Evolutionary conservation across 2,329 filamentous ascomycete species (phyloP), one percentile per base, ranked within the genome.

Genomic region (Stagonosporopsis cucurbitacearum): DNA sequence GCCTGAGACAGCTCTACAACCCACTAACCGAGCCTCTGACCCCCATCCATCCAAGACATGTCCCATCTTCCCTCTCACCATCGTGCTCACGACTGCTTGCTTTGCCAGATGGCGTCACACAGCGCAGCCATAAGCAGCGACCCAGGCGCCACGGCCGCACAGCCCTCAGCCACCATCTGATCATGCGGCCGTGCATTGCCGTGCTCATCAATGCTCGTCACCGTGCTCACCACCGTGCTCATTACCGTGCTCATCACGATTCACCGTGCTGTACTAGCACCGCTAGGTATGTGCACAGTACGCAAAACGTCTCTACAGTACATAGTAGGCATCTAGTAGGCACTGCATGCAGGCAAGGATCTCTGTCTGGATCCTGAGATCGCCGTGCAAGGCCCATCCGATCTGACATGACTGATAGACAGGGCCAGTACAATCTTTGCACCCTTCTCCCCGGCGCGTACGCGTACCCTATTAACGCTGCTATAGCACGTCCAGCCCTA

Each of bases 11-110:
- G 7, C 40, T 57, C 59, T 51, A 44, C 61, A 50, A 66, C 62
- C 66, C 68, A 44, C 61, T 52, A 66, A 63, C 66, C 68, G 57
- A 51, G 32, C 40, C 20, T 42, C 48, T 51, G 39, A 40, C 48
- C 41, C 13, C 41, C 20, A 41, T 54, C 51, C 60, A 53, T 54
- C 63, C 64, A 72, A 63, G 33, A 45, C 41, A 45, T 6, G n/a
- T 33, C 33, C 26, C 20, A 66, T 68, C 65, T 58, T 65, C 45
- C 61, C 64, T n/a, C n/a, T n/a, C n/a, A n/a, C n/a, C n/a, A n/a
- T n/a, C n/a, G n/a, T n/a, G n/a, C 60, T 63, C 57, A 43, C 64
- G 54, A 60, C 61, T 32, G 26, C 15, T 30, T 32, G 45, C 23
- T 30, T 40, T 37, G 8, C 53, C 52, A 54, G 35, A 58, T 61